These are phyloP conservation scores for Penicillium verrucosum DNA, from an alignment of 2,329 filamentous ascomycete genomes.

Conservation along the genomic window DNA sequence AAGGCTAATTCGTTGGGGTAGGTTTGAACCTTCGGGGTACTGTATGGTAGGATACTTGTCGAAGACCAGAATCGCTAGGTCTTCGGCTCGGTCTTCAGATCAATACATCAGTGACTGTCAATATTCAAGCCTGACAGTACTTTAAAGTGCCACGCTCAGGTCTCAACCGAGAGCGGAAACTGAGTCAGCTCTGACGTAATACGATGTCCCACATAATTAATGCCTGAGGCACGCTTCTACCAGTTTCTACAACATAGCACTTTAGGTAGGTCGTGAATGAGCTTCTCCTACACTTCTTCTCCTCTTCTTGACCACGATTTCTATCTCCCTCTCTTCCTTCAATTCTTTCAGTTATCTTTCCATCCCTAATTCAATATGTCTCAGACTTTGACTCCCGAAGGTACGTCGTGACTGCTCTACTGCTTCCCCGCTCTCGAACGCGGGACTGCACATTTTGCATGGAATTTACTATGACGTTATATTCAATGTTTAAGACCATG, in stretches of 20 bases:
- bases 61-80: not conserved
- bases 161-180: not conserved
- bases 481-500: conserved; percentile 2
- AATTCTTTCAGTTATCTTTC: conserved; percentile 5
- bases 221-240: conserved; percentile 38
- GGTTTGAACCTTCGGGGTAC: not conserved
- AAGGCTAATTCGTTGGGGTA: not conserved
- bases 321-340: conserved; percentile 1
- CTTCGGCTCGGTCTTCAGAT: not conserved
- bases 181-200: conserved; percentile 10
- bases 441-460: conserved; percentile 23
- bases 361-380: conserved; percentile 20
- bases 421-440: conserved; percentile 30
- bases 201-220: not conserved
- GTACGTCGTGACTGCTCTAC: conserved; percentile 35
- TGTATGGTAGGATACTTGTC: not conserved
- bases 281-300: conserved; percentile 19
- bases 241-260: conserved; percentile 37
- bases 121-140: not conserved
- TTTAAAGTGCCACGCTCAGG: not conserved
- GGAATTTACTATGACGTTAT: conserved; percentile 17
- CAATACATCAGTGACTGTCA: not conserved
- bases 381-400: conserved; percentile 44
- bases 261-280: conserved; percentile 25
- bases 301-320: conserved; percentile 15